Conservation (phyloP, 192 early-diverging fungal genomes). For the Gaertneriomyces semiglobifer region DNA sequence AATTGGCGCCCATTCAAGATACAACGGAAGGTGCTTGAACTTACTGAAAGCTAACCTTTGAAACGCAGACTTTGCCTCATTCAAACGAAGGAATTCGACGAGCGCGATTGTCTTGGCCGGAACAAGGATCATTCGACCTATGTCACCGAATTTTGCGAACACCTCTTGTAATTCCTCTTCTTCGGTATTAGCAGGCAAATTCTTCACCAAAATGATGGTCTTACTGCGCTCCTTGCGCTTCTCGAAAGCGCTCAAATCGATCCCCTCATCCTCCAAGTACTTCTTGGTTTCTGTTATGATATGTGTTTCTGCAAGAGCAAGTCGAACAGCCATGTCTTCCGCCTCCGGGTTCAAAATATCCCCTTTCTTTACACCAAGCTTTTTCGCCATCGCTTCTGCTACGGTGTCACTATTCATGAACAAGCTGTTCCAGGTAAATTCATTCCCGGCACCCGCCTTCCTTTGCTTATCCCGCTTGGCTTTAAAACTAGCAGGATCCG, state of each 20-base stretch:
- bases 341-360: constrained; percentile 84
- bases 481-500: constrained; percentile 56
- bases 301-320: constrained; percentile 97
- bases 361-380: constrained; percentile 83
- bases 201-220: constrained; percentile 93
- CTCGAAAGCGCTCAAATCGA: constrained; percentile 73
- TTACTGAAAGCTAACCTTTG: constrained; percentile 83
- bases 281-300: constrained; percentile 92
- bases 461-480: constrained; percentile 76
- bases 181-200: constrained; percentile 78
- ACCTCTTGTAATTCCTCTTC: constrained; percentile 76
- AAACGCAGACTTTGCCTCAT: constrained; percentile 88
- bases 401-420: constrained; percentile 96
- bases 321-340: constrained; percentile 86
- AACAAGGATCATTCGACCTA: constrained; percentile 86
- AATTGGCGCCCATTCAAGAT: constrained; percentile 88
- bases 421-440: constrained; percentile 94
- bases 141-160: constrained; percentile 84
- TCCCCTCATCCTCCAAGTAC: constrained; percentile 78
- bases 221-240: constrained; percentile 73
- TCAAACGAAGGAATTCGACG: constrained; percentile 86
- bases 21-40: constrained; percentile 87
- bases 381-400: constrained; percentile 91
- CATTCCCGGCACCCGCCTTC: constrained; percentile 72
- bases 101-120: constrained; percentile 91